These are phyloP conservation scores for Pestalotiopsis sp. DNA, from an alignment of 2,329 filamentous ascomycete species.

Conservation along the genomic window DNA sequence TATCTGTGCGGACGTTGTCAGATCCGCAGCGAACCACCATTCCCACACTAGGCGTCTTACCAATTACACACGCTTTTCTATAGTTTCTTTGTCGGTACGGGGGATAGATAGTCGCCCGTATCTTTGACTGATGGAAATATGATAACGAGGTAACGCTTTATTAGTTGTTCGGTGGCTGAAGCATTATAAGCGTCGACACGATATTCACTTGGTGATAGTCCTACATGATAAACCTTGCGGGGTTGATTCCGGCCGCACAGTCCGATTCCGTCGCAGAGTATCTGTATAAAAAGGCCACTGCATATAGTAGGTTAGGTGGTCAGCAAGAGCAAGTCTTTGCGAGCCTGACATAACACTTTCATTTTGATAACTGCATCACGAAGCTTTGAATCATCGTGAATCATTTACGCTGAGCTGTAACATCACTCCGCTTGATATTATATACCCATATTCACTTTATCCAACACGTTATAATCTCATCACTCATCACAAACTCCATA, in stretches of 20 bases:
- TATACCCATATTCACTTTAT: background rate
- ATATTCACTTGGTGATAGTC: background rate
- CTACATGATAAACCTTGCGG: background rate
- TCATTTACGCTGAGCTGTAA: background rate
- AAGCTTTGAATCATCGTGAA: background rate
- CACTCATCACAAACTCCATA: background rate
- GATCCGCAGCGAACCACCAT: background rate
- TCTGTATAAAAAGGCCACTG: background rate
- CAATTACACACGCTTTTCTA: background rate
- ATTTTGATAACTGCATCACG: background rate
- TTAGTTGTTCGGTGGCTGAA: background rate
- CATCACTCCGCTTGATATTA: background rate
- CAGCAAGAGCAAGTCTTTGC: background rate
- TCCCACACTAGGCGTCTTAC: background rate
- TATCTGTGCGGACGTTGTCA: conserved; percentile 4
- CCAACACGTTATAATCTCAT: background rate
- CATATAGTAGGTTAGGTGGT: background rate
- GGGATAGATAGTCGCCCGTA: background rate
- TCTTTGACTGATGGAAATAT: background rate
- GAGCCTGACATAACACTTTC: background rate
- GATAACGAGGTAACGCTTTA: background rate
- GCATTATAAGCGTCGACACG: background rate
- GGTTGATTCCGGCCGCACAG: background rate
- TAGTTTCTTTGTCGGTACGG: background rate
- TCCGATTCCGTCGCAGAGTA: background rate